Evolutionary conservation across 2,329 filamentous ascomycete species (phyloP), one percentile per base, ranked within the genome.

Genomic region (Aspergillus fructus): DNA sequence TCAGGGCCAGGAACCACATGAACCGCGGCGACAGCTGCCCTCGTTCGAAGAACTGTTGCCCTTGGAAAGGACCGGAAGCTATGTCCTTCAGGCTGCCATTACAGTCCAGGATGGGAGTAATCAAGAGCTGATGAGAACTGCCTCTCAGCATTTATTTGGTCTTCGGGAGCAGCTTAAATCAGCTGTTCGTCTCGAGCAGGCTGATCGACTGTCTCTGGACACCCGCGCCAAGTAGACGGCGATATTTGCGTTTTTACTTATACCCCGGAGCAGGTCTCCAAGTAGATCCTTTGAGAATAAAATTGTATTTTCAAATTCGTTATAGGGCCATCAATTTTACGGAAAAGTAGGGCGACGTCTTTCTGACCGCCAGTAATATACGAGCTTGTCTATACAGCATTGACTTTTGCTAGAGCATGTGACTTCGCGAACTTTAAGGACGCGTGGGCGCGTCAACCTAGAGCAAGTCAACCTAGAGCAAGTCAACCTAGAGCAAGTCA

Each of bases 171-270:
- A 78, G 56, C 76, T 88, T 71, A 83, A 81, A 63, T 74, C 73
- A 9, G 81, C 81, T 15, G 79, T 88, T 21, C 81, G 83, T 51
- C 67, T 88, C 63, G 76, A 79, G 47, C 77, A 82, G 46, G 83
- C 82, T 1, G 84, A 88, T 69, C 76, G 85, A 49, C 70, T 88
- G 49, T 76, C 81, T 24, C 71, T 88, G 60, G 85, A 88, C 67
- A 85, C 84, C 3, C 77, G 85, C 55, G 81, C 85, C 40, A 85
- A 81, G 68, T 83, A 77, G 68, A 54, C 43, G 68, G 54, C 43
- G 27, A 49, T 55, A 37, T 43, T 39, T 54, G 64, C 53, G 19
- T 59, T 62, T 62, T 24, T 21, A 62, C 58, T 23, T 61, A 66
- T 64, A 64, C 62, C 62, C 62, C 53, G 51, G 55, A 55, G 56